A percentile compares a stretch with the other conserved stretches of the same genome.
Evolutionary conservation across 2,329 filamentous ascomycete genomes (phyloP).

Genomic region (Cladosporium sp.): DNA sequence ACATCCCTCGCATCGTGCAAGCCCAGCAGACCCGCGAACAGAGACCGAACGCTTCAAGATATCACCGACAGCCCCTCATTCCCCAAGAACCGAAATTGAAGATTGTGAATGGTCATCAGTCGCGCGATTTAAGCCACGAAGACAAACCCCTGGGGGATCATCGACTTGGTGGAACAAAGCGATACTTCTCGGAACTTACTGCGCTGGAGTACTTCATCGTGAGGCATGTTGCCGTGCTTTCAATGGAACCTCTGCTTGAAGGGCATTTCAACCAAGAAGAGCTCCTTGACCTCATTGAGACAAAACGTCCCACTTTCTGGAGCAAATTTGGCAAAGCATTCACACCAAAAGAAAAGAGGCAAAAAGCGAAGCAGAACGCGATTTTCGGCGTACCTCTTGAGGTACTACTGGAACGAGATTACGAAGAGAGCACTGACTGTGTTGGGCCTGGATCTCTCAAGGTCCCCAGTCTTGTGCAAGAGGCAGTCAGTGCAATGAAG

Average conservation of each 20-base stretch:
- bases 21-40: constrained; percentile 94
- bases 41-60: constrained; percentile 75
- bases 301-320: constrained; percentile 93
- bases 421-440: constrained; percentile 95
- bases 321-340: constrained; percentile 97
- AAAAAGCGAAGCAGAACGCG: constrained; percentile 84
- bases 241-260: constrained; percentile 90
- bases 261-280: constrained; percentile 93
- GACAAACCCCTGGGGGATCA: constrained; percentile 37
- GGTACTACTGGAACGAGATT: constrained; percentile 85
- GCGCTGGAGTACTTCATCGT: constrained; percentile 97
- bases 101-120: constrained; percentile 69
- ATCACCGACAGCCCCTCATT: constrained; percentile 70
- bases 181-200: constrained; percentile 94
- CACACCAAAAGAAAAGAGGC: constrained; percentile 62
- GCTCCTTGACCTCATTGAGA: constrained; percentile 87
- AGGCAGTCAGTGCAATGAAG: constrained; percentile 89
- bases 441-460: constrained; percentile 88
- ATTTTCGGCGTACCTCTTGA: constrained; percentile 91
- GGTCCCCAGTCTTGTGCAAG: constrained; percentile 92
- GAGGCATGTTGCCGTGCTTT: constrained; percentile 88
- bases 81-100: constrained; percentile 68
- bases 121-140: constrained; percentile 65
- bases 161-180: constrained; percentile 64
- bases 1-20: constrained; percentile 93